A percentile compares a stretch with the other conserved stretches of the same genome.
These are phyloP conservation scores for Ilyonectria destructans DNA, from an alignment of 2,329 filamentous ascomycete species.

Conservation along the genomic window DNA sequence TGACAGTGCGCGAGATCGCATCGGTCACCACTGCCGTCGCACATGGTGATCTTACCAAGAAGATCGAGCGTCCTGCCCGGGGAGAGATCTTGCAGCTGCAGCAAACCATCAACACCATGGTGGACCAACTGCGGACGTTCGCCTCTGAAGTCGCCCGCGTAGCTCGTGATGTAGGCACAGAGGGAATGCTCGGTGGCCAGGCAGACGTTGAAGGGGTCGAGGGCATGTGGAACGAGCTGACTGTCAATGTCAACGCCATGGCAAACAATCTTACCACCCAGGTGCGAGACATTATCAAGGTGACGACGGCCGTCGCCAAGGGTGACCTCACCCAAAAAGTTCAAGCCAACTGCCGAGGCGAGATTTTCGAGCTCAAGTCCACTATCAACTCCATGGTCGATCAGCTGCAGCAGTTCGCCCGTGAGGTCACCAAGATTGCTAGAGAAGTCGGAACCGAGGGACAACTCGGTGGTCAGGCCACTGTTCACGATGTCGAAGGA, in stretches of 20 bases:
- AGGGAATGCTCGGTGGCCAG: slow-evolving; percentile 87
- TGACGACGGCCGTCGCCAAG: slow-evolving; percentile 80
- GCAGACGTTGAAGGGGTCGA: slow-evolving; percentile 88
- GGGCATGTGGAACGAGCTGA: slow-evolving; percentile 92
- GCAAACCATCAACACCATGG: slow-evolving; percentile 92
- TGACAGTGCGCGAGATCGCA: slow-evolving; percentile 87
- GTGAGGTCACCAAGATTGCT: slow-evolving; percentile 96
- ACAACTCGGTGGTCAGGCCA: slow-evolving; percentile 93
- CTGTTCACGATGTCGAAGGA: slow-evolving; percentile 95
- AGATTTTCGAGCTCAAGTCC: slow-evolving; percentile 94
- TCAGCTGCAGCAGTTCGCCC: slow-evolving; percentile 95
- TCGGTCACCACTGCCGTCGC: slow-evolving; percentile 88
- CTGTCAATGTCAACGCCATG: slow-evolving; percentile 91
- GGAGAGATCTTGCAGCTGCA: slow-evolving; percentile 88
- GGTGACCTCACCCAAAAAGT: slow-evolving; percentile 98
- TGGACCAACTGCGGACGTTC: slow-evolving; percentile 87
- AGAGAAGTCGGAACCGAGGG: slow-evolving; percentile 98
- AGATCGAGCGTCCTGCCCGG: slow-evolving; percentile 85
- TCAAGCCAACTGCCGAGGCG: slow-evolving; percentile 91
- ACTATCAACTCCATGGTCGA: slow-evolving; percentile 99
- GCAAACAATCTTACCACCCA: slow-evolving; percentile 89
- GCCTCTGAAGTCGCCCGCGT: slow-evolving; percentile 88
- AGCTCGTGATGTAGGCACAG: slow-evolving; percentile 87
- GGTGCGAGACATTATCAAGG: slow-evolving; percentile 94
- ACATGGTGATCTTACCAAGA: slow-evolving; percentile 86